Percentiles rank a stretch among this genome's conserved stretches.
phyloP scores from a whole-genome alignment of 176 grass and related monocot species.

The Oryza glumipatula region DNA sequence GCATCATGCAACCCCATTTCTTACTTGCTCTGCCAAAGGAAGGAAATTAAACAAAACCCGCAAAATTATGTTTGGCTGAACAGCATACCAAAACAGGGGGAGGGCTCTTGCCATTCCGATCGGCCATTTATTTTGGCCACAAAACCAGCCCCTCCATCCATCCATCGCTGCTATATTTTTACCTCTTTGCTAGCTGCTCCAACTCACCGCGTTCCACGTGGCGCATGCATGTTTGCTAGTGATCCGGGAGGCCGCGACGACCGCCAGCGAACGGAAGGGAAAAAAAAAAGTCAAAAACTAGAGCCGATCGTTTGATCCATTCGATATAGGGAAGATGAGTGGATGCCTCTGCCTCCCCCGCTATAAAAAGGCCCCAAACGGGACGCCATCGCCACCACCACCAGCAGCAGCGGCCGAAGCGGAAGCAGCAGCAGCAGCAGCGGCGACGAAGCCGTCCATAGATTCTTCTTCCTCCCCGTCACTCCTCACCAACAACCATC shows the following conservation, averaged over 20 bases:
- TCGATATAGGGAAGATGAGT: constrained; percentile 28
- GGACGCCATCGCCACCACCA: neutral
- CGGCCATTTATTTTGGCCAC: neutral
- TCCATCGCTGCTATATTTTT: neutral
- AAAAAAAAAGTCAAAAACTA: neutral
- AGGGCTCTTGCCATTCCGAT: constrained; percentile 16
- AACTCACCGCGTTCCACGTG: neutral
- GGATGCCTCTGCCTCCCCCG: constrained; percentile 43
- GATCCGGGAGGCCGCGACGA: neutral
- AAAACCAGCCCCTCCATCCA: neutral
- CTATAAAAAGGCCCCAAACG: constrained; percentile 35
- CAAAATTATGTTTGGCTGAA: neutral
- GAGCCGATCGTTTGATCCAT: neutral
- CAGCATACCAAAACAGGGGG: neutral
- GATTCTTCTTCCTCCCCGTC: constrained; percentile 16
- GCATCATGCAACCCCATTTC: neutral
- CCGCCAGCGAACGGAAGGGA: neutral
- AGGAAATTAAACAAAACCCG: neutral
- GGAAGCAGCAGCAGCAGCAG: too few species aligned
- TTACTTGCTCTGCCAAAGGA: neutral
- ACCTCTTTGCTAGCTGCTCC: neutral
- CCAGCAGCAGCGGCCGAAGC: neutral
- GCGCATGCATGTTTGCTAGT: constrained; percentile 31
- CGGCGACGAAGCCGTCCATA: neutral
- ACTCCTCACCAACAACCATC: constrained; percentile 1